phyloP scores from a whole-genome alignment of 805 yeast species.

The Zygoascus tannicola region DNA sequence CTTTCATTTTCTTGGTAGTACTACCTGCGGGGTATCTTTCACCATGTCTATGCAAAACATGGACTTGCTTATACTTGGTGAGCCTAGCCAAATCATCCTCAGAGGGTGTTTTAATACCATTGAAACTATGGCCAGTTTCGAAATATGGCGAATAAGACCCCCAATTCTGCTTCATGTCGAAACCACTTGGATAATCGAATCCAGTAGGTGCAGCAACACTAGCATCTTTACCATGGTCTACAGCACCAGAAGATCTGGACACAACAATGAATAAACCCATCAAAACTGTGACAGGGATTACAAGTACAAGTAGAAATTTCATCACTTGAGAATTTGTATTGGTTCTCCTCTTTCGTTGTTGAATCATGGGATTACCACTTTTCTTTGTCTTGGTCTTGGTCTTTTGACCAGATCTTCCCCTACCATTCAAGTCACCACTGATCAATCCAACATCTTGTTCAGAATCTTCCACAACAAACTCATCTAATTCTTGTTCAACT shows the following conservation, averaged over 20 bases:
- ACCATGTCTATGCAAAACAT: conserved; percentile 66
- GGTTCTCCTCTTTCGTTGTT: background rate
- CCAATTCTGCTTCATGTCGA: conserved; percentile 34
- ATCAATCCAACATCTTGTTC: conserved; percentile 1
- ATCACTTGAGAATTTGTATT: background rate
- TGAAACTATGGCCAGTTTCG: conserved; percentile 28
- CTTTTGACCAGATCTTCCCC: background rate
- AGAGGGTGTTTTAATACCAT: conserved; percentile 26
- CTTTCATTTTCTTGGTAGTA: conserved; percentile 32
- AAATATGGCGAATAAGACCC: conserved; percentile 34
- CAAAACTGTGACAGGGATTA: conserved; percentile 8
- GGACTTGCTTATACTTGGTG: conserved; percentile 44
- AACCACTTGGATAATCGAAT: conserved; percentile 25
- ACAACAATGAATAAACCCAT: conserved; percentile 17
- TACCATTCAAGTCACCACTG: background rate
- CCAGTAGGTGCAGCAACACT: conserved; percentile 33
- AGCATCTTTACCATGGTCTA: conserved; percentile 12
- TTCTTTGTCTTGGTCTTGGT: background rate
- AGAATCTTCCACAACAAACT: conserved; percentile 1
- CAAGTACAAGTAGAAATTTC: conserved; percentile 3
- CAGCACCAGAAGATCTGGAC: conserved; percentile 8
- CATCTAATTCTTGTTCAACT: background rate
- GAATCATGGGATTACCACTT: background rate
- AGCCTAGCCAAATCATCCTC: conserved; percentile 36
- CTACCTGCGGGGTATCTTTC: conserved; percentile 58